These are phyloP conservation scores for Rhodotorula glutinis DNA, from an alignment of 1,284 basidiomycete species.

Conservation along the genomic window DNA sequence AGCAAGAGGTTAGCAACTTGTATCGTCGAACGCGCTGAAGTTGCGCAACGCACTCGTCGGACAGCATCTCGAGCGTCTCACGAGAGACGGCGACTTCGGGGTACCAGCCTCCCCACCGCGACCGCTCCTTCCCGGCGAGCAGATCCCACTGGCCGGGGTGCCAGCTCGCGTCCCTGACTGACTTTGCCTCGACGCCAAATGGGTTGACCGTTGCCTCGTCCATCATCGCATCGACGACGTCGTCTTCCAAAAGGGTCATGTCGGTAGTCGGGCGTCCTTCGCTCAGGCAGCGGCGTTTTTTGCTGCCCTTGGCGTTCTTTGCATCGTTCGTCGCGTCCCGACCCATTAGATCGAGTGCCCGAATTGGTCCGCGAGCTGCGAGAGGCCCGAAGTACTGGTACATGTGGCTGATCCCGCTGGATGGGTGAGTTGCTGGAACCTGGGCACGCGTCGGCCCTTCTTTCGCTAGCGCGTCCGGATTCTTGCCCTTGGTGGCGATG, in stretches of 20 bases:
- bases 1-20: too few relatives aligned
- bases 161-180: conserved; percentile 69
- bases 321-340: neutral
- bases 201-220: conserved; percentile 16
- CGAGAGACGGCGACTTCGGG: neutral
- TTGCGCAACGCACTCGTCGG: neutral
- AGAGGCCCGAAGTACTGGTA: conserved; percentile 6
- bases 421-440: neutral
- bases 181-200: conserved; percentile 60
- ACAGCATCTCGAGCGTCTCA: neutral
- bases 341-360: neutral
- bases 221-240: neutral
- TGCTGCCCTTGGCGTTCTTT: neutral
- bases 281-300: neutral
- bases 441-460: neutral
- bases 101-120: conserved; percentile 8
- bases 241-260: neutral
- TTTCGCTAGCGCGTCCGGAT: too few relatives aligned
- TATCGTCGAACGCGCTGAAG: too few relatives aligned
- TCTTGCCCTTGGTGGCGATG: neutral
- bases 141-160: conserved; percentile 60
- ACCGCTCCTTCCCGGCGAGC: conserved; percentile 49
- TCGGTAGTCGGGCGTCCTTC: neutral
- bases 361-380: neutral
- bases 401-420: neutral